A percentile compares a stretch with the other conserved stretches of the same genome.
phyloP scores from a whole-genome alignment of 257 asterid species.

The Jacaranda copaia region DNA sequence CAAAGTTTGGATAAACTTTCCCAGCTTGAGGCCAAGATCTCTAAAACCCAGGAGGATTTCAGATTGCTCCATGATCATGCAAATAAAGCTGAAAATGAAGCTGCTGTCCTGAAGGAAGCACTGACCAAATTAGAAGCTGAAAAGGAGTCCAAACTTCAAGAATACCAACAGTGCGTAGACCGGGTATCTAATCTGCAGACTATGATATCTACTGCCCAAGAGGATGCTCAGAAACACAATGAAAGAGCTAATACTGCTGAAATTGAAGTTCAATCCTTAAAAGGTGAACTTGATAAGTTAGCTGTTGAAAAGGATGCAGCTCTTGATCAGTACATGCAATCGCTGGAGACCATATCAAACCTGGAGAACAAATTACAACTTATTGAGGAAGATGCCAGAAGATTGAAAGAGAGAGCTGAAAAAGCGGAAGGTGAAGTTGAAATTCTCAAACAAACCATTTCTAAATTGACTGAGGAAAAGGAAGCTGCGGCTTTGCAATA shows the following conservation, averaged over 20 bases:
- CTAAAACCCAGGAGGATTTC: conserved; percentile 70
- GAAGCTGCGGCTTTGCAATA: conserved; percentile 68
- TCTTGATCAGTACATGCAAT: conserved; percentile 72
- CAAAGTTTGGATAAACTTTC: conserved; percentile 70
- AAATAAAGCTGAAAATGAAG: conserved; percentile 80
- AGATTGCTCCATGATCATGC: conserved; percentile 68
- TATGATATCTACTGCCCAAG: conserved; percentile 48
- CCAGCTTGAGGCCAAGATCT: conserved; percentile 64
- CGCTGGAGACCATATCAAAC: conserved; percentile 73
- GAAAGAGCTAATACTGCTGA: conserved; percentile 67
- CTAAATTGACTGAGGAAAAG: conserved; percentile 71
- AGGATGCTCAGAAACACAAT: conserved; percentile 52
- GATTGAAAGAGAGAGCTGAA: conserved; percentile 74
- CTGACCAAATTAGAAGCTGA: conserved; percentile 71
- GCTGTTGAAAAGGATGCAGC: conserved; percentile 78
- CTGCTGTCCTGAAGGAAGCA: conserved; percentile 60
- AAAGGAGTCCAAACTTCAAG: conserved; percentile 73
- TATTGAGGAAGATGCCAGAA: conserved; percentile 67
- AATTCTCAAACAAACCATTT: conserved; percentile 61
- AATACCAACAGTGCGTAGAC: conserved; percentile 69
- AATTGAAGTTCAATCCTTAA: conserved; percentile 56
- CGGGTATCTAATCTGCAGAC: conserved; percentile 70
- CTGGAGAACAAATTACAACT: conserved; percentile 75
- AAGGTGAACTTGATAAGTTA: conserved; percentile 58
- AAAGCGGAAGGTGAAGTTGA: conserved; percentile 80